Base-by-base conservation (phyloP, 73 alveolate genomes). In the Paramecium primaurelia region DNA sequence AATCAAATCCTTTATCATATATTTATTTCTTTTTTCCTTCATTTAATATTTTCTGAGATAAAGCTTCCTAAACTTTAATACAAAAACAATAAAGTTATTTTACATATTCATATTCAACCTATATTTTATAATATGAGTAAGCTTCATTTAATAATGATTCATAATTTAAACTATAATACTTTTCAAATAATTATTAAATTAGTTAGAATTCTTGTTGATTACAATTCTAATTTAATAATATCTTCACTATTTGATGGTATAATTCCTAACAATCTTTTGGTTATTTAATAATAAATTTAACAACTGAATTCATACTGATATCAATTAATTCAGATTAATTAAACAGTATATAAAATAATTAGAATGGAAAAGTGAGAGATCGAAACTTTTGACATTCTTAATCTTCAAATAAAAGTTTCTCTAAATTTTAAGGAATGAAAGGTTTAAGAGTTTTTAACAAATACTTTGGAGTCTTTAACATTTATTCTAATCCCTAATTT, bases 1-100 rank as follows among this genome's bases (percentile, higher is more conserved):
- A 71, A 71, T 71, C 86, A 71, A 71, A 71, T 34, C 58, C 58
- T 71, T 37, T 71, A 71, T 71, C 86, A 71, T 71, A 71, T 25
- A 18, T 34, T 14, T 71, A 30, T 11, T 30, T 30, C 58, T 71
- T 30, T 9, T 71, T 30, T 30, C 59, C 49, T 34, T 34, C 86
- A 71, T 30, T 26, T 30, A 71, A n/a, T 71, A 71, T 71, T 37
- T 34, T 71, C 40, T 71, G 30, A 25, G 32, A 18, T n/a, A 71
- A 37, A 1, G 58, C 59, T 71, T 71, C 86, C 32, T 71, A 71
- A 10, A 71, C 86, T 71, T 71, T 71, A 1, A 34, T 71, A 71
- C 86, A 71, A 37, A 71, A 71, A 37, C 86, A 71, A 30, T 71
- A 71, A 4, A 71, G 10, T 37, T 71, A 22, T 37, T 71, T 71